phyloP scores from a whole-genome alignment of 2,329 filamentous ascomycete genomes.

The Sporothrix protearum region DNA sequence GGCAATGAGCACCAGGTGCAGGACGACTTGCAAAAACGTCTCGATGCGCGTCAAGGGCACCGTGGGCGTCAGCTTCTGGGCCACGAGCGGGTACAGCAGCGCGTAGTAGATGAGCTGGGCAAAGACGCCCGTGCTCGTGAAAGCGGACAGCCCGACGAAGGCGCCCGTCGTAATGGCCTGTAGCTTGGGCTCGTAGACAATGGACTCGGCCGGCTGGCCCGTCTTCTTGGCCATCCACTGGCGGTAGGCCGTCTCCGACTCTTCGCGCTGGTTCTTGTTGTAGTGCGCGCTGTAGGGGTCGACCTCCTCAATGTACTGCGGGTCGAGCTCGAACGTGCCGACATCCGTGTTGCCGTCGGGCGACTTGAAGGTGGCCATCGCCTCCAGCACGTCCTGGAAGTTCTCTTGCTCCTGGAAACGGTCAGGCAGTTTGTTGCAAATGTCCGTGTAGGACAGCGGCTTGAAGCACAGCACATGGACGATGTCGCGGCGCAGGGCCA shows the following conservation, averaged over 20 bases:
- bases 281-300: conserved; percentile 97
- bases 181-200: conserved; percentile 87
- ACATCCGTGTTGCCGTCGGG: conserved; percentile 90
- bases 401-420: conserved; percentile 85
- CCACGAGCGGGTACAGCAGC: conserved; percentile 73
- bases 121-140: conserved; percentile 82
- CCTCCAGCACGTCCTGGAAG: conserved; percentile 77
- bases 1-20: conserved; percentile 83
- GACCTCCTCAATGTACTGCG: conserved; percentile 78
- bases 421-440: conserved; percentile 80
- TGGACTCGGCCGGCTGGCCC: conserved; percentile 73
- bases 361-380: conserved; percentile 83
- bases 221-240: conserved; percentile 83
- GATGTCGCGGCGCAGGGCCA: conserved; percentile 81
- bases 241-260: conserved; percentile 85
- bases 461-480: conserved; percentile 95
- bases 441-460: conserved; percentile 89
- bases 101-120: conserved; percentile 87
- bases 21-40: conserved; percentile 83
- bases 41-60: conserved; percentile 82
- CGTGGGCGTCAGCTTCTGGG: conserved; percentile 63
- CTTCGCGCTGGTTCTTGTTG: conserved; percentile 93
- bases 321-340: conserved; percentile 88
- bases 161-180: conserved; percentile 71
- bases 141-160: conserved; percentile 71